A percentile compares a stretch with the other conserved stretches of the same genome.
Conservation (phyloP, 805 yeast species). For the Metschnikowia noctiluminum region DNA sequence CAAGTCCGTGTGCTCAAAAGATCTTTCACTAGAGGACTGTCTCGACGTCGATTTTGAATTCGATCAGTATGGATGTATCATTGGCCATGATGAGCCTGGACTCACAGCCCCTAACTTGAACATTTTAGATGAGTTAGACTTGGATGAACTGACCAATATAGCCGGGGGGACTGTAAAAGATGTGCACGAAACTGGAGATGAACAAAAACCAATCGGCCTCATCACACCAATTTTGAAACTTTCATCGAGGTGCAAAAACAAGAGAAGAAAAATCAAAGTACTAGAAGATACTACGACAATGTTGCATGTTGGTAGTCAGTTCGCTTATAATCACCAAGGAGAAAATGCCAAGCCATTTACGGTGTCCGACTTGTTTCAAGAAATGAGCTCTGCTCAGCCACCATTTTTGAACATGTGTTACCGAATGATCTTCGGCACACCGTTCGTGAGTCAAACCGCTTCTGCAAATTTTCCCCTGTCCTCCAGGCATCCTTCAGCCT, state of each 20-base stretch:
- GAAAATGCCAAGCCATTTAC: neutral
- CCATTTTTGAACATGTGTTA: constrained; percentile 9
- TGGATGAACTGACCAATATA: constrained; percentile 6
- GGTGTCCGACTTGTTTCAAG: constrained; percentile 5
- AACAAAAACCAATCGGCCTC: too few relatives aligned
- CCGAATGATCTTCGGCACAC: constrained; percentile 8
- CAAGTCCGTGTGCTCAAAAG: constrained; percentile 10
- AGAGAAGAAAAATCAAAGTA: constrained; percentile 2
- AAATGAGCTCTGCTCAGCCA: constrained; percentile 6
- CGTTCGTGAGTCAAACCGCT: neutral
- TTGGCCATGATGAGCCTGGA: neutral
- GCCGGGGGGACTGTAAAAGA: too few relatives aligned
- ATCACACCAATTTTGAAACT: too few relatives aligned
- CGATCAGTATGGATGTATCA: constrained; percentile 22
- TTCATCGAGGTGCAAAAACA: neutral
- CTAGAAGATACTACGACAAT: neutral
- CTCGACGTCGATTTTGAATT: constrained; percentile 22
- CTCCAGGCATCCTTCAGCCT: constrained; percentile 7
- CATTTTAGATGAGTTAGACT: constrained; percentile 10
- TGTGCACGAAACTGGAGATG: too few relatives aligned
- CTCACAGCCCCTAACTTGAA: neutral
- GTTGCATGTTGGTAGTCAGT: too few relatives aligned
- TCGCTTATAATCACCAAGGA: constrained; percentile 6
- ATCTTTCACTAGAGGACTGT: constrained; percentile 10
- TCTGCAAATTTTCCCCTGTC: constrained; percentile 9